These are phyloP conservation scores for Quercus berberidifolia DNA, from an alignment of 306 rosid species.

Conservation along the genomic window DNA sequence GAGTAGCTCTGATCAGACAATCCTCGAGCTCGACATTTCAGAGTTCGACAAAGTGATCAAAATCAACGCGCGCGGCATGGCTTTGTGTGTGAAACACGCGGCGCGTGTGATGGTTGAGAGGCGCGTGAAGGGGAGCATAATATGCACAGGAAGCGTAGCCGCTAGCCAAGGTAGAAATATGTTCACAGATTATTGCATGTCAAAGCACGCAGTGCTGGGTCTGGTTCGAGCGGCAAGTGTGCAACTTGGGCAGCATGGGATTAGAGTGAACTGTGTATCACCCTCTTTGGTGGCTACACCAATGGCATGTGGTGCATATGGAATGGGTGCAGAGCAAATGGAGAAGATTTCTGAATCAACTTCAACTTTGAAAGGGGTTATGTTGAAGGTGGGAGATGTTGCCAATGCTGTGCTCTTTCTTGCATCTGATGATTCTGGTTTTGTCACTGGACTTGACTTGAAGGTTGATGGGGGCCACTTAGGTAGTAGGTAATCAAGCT, in stretches of 20 bases:
- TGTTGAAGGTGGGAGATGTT: conserved; percentile 25
- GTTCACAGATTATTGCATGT: conserved; percentile 28
- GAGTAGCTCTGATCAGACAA: conserved; percentile 19
- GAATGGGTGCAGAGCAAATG: conserved; percentile 1
- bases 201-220: conserved; percentile 54
- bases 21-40: conserved; percentile 36
- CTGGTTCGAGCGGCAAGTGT: conserved; percentile 37
- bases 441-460: conserved; percentile 43
- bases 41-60: conserved; percentile 17
- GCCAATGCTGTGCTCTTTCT: conserved; percentile 48
- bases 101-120: conserved; percentile 47
- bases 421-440: conserved; percentile 25
- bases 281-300: conserved; percentile 43
- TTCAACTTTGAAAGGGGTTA: conserved; percentile 34
- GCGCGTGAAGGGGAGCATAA: conserved; percentile 38
- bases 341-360: not conserved
- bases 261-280: conserved; percentile 52
- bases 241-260: conserved; percentile 39
- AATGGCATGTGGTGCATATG: not conserved
- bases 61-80: conserved; percentile 29
- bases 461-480: conserved; percentile 35
- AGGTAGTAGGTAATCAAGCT: too few species aligned
- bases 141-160: conserved; percentile 36
- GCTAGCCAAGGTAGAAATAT: not conserved
- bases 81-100: conserved; percentile 43